Base-by-base conservation (phyloP, 176 grass and related monocot species). In the Triticum dicoccoides region DNA sequence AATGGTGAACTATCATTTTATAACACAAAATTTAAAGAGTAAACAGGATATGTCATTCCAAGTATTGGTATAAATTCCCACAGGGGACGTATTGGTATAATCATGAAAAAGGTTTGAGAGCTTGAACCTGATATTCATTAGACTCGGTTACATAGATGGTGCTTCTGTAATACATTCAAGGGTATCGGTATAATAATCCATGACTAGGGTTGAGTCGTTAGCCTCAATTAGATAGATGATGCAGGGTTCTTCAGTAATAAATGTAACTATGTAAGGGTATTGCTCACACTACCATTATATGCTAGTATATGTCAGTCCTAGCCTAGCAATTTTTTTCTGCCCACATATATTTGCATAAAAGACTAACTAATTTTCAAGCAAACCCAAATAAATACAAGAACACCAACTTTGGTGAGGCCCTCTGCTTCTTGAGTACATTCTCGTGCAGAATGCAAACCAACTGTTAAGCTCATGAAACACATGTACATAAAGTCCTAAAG, bases 321-420 rank as follows among this genome's bases (percentile, higher is more conserved):
- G 63, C 45, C n/a, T 65, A 79, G 33, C 5, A 66, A 75, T 11
- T 34, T 49, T 2, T 47, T 13, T 56, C 8, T 8, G 6, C 0
- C 11, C 41, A 83, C n/a, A 34, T 1, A 81, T 67, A 47, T 74
- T 90, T 90, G 5, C 13, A 79, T 73, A 66, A 25, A 39, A 76
- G 2, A 54, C 25, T 41, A 39, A 72, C 49, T 61, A 69, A 71
- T 51, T 78, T 47, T 72, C 47, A 64, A 5, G 8, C 33, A 11
- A 83, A 87, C 9, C 41, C 21, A 74, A 4, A 83, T 73, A 74
- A 71, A 83, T 70, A 20, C n/a, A 86, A 62, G 29, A 70, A 41
- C 6, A 82, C 18, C n/a, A 18, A 35, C 76, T 59, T 49, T 10
- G 58, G 20, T 54, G 18, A 83, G 58, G n/a, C 12, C 8, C 35